Base-by-base conservation (phyloP, 2,329 filamentous ascomycete genomes). In the Neofusicoccum sp. region DNA sequence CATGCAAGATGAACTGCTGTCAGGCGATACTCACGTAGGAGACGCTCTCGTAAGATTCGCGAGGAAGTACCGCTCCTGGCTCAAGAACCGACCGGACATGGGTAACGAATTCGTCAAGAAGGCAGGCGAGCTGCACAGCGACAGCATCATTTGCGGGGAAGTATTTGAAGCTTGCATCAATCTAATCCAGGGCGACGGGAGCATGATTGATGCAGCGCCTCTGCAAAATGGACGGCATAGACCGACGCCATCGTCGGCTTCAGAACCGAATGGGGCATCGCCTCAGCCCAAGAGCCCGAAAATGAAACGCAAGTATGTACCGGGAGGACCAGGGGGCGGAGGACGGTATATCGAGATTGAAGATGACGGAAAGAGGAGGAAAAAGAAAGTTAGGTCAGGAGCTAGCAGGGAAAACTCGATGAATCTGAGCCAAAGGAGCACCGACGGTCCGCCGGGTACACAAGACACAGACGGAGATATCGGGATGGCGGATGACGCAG, bases 41-140 rank as follows among this genome's bases (percentile, higher is more conserved):
- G 75, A 78, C 30, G 71, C 73, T 1, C 38, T 79, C 0, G 65
- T 79, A 6, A 71, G 78, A 1, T 80, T 80, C 41, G 64, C 67
- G 3, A 65, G 68, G n/a, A 63, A 65, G 33, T 63, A 71, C 24
- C 60, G 61, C 9, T 43, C 40, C 0, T 64, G 65, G 61, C 60
- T 77, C 16, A 47, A 24, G 26, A 60, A 60, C 38, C 47, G 68
- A 24, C 64, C 67, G 3, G 54, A 62, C 0, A 65, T 74, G 43
- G 61, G 61, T 11, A 33, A 61, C 2, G 68, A 71, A 24, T 75
- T 75, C 41, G 56, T 64, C 3, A 62, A 62, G 16, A 78, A 77
- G 61, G 49, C 74, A 9, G 61, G 66, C 8, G 69, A 75, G 38
- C 64, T 78, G 3, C 30, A 64, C 0, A 60, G 65, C 3, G 71